Evolutionary conservation across 2,329 filamentous ascomycete species (phyloP).

Genomic region (Rhynchosporium secalis): DNA sequence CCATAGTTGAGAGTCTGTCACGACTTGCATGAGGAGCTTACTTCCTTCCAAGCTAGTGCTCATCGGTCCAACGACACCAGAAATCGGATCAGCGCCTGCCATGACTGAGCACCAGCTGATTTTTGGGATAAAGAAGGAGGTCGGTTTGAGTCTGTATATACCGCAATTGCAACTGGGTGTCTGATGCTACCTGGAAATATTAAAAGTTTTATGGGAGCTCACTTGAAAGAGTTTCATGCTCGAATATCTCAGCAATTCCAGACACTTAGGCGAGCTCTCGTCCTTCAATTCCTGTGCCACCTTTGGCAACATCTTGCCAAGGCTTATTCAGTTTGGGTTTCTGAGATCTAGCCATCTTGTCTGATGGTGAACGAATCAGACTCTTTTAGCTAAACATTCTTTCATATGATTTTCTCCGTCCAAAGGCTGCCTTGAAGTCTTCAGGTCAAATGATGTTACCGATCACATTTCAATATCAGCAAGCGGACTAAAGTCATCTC

Average conservation of each 20-base stretch:
- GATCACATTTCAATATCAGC: not conserved
- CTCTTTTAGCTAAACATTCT: not conserved
- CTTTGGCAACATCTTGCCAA: conserved; percentile 47
- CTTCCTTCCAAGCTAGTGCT: conserved; percentile 50
- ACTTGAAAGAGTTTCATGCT: conserved; percentile 18
- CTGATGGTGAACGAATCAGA: not conserved
- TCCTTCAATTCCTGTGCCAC: conserved; percentile 47
- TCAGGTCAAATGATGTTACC: not conserved
- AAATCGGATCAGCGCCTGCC: conserved; percentile 40
- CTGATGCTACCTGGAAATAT: conserved; percentile 37
- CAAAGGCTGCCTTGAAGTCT: not conserved
- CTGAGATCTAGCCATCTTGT: conserved; percentile 43
- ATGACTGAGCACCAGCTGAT: conserved; percentile 46
- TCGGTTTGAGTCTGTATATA: conserved; percentile 51
- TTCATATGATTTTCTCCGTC: not conserved
- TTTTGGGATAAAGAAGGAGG: conserved; percentile 44
- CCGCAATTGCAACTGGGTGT: conserved; percentile 48
- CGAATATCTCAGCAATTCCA: conserved; percentile 8
- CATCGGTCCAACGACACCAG: conserved; percentile 40
- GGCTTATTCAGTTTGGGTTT: conserved; percentile 18
- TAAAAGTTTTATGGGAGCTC: conserved; percentile 23
- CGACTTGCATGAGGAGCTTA: conserved; percentile 39
- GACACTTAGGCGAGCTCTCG: conserved; percentile 40
- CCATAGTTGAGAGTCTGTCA: conserved; percentile 46
- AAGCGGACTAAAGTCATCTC: not conserved